Conservation (phyloP, 225 moss, liverwort and hornwort genomes). For the Marchantia paleacea region DNA sequence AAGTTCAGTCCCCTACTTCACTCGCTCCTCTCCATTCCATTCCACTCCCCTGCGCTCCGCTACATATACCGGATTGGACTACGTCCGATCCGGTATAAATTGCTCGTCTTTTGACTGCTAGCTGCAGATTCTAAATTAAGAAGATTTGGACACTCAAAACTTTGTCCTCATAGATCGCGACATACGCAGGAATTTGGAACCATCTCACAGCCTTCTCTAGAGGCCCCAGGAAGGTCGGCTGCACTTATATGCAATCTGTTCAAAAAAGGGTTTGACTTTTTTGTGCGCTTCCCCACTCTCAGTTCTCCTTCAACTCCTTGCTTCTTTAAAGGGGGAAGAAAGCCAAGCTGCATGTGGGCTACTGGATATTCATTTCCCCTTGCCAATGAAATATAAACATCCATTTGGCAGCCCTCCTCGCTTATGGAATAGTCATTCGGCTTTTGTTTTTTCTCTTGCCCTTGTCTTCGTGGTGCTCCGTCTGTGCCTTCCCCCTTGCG, state of each 20-base stretch:
- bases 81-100: not conserved
- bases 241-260: not conserved
- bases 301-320: not conserved
- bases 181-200: not conserved
- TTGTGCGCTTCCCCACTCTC: not conserved
- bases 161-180: not conserved
- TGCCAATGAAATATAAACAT: not conserved
- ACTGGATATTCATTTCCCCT: not conserved
- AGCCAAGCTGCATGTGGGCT: not conserved
- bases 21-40: too few relatives aligned
- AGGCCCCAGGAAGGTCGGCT: not conserved
- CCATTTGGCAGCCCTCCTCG: too few relatives aligned
- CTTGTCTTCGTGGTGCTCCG: too few relatives aligned
- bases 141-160: not conserved
- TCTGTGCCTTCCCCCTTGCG: not conserved
- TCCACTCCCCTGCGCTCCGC: too few relatives aligned
- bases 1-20: too few relatives aligned
- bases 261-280: not conserved
- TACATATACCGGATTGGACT: too few relatives aligned
- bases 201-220: not conserved
- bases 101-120: not conserved
- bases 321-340: not conserved
- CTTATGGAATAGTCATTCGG: too few relatives aligned
- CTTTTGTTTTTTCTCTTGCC: too few relatives aligned
- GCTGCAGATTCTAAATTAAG: slow-evolving; percentile 6